These are phyloP conservation scores for Allodekkera sacchari DNA, from an alignment of 805 yeast genomes.

Conservation along the genomic window DNA sequence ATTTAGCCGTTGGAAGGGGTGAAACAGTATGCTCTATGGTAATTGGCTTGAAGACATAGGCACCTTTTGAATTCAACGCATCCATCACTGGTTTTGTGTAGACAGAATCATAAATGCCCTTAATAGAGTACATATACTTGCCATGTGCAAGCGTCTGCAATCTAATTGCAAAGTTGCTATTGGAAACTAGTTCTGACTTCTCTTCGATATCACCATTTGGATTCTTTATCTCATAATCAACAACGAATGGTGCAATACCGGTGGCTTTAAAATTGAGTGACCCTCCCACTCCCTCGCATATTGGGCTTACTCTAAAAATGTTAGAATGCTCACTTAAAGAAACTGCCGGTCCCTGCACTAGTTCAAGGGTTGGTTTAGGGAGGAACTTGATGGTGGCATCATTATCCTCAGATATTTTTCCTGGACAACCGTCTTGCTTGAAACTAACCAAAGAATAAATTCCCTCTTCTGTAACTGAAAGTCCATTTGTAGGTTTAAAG, in stretches of 20 bases:
- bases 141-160: slow-evolving; percentile 45
- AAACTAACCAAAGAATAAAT: slow-evolving; percentile 31
- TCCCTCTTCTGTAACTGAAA: slow-evolving; percentile 33
- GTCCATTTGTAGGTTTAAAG: slow-evolving; percentile 18
- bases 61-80: slow-evolving; percentile 13
- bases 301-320: slow-evolving; percentile 7
- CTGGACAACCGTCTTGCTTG: slow-evolving; percentile 37
- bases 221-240: slow-evolving; percentile 52
- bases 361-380: slow-evolving; percentile 21
- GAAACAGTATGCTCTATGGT: slow-evolving; percentile 44
- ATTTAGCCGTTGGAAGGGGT: slow-evolving; percentile 49
- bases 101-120: slow-evolving; percentile 54
- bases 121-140: slow-evolving; percentile 49
- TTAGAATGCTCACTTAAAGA: neutral
- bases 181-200: slow-evolving; percentile 37
- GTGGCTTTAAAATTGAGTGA: slow-evolving; percentile 31
- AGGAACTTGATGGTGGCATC: slow-evolving; percentile 19
- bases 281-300: slow-evolving; percentile 20
- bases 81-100: slow-evolving; percentile 38
- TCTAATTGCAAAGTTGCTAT: slow-evolving; percentile 27
- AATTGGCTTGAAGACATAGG: slow-evolving; percentile 25
- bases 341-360: slow-evolving; percentile 7
- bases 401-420: slow-evolving; percentile 22
- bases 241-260: slow-evolving; percentile 59
- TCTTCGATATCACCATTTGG: slow-evolving; percentile 46